Evolutionary conservation across 768 basidiomycete species (phyloP).

Genomic region (Plicaturopsis crispa): DNA sequence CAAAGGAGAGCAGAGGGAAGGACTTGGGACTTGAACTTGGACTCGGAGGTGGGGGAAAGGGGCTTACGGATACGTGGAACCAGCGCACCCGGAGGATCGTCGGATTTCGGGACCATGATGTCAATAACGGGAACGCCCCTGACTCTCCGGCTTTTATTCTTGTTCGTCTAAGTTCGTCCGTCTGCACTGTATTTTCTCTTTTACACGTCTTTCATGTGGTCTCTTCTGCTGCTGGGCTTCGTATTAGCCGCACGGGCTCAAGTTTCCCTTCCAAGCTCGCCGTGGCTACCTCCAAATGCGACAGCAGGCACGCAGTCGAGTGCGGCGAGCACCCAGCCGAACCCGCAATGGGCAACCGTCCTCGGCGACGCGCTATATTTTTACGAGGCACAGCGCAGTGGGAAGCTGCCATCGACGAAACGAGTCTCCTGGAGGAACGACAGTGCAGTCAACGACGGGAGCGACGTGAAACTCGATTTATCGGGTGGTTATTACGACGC

Average conservation of each 20-base stretch:
- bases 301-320: conserved; percentile 47
- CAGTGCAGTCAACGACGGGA: conserved; percentile 70
- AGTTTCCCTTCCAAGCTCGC: conserved; percentile 53
- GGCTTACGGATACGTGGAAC: too few species aligned
- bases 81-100: too few species aligned
- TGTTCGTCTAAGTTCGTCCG: too few species aligned
- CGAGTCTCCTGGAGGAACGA: conserved; percentile 86
- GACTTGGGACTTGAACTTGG: too few species aligned
- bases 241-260: conserved; percentile 34
- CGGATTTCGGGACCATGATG: too few species aligned
- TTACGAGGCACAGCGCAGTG: conserved; percentile 88
- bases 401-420: conserved; percentile 56
- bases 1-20: too few species aligned
- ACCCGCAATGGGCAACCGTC: conserved; percentile 75
- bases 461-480: conserved; percentile 65
- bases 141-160: too few species aligned
- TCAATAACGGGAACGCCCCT: too few species aligned
- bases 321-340: conserved; percentile 36
- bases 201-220: too few species aligned
- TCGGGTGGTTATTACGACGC: conserved; percentile 91
- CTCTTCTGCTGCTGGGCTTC: background rate
- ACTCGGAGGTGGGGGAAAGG: too few species aligned
- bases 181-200: too few species aligned
- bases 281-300: conserved; percentile 56
- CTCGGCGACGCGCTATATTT: conserved; percentile 81